Base-by-base conservation (phyloP, 2,329 filamentous ascomycete genomes). In the Xylaria sp. region DNA sequence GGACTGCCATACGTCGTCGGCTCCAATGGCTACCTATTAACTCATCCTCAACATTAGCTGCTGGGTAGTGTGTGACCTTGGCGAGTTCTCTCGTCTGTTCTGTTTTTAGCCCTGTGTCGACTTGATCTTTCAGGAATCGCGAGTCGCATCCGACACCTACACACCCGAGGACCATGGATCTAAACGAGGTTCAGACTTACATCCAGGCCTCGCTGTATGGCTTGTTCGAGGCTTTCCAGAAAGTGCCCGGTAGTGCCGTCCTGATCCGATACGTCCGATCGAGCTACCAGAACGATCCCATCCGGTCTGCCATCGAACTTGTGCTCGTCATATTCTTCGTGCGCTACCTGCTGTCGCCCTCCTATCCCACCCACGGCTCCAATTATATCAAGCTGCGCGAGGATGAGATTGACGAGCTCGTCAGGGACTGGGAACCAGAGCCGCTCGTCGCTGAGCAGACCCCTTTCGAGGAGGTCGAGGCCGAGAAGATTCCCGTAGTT, bases 371-470 rank as follows among this genome's bases (percentile, higher is more conserved):
- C 18, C 90, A 92, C 78, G 95, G 94, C 80, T 92, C 93, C 75
- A 96, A 94, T 77, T 94, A 94, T 75, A 94, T 98, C 72, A 92
- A 93, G 76, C 85, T 99, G 71, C 92, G 91, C 10, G 94, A 98
- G 80, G 94, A 97, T 88, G 96, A 99, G 83, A 97, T 99, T 74
- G 96, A 99, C 78, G 96, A 99, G 78, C 83, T 99, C 68, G 92
- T 99, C 52, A 94, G 97, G 65, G 96, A 99, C 74, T 99, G 96
- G 96, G 91, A 90, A 8, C 97, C 96, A 0, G 96, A 99, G 81
- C 94, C 96, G 15, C 86, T 99, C 52, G 95, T 98, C 31, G 85
- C 90, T 5, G 85, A 89, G 28, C 88, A 90, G 71, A 94, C 91
- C 0, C 73, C 89, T 0, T 87, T 95, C 60, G 95, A 99, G 81